phyloP scores from a whole-genome alignment of 441 rosid genomes.

The Eutrema salsugineum region DNA sequence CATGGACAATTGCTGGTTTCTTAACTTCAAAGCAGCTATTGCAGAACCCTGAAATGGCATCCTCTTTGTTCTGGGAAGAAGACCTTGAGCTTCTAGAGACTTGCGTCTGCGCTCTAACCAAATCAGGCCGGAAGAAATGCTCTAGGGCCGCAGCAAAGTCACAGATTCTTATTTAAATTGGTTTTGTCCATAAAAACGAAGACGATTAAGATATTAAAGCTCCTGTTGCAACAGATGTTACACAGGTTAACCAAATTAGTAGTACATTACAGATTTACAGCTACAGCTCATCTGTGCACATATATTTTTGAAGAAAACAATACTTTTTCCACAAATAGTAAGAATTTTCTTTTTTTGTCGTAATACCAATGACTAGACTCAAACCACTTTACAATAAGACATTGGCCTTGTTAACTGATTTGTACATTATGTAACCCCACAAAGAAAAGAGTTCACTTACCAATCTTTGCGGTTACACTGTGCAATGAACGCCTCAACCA shows the following conservation, averaged over 20 bases:
- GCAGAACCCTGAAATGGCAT: conserved; percentile 77
- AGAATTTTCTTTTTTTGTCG: neutral
- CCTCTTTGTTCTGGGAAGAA: conserved; percentile 78
- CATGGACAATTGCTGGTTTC: conserved; percentile 92
- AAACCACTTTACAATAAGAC: neutral
- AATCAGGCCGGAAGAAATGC: conserved; percentile 70
- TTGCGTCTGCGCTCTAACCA: conserved; percentile 78
- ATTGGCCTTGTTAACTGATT: no score
- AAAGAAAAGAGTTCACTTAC: no score
- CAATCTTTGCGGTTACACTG: no score
- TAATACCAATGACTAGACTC: no score
- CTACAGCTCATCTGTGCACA: neutral
- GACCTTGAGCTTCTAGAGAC: conserved; percentile 85
- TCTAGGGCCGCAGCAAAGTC: conserved; percentile 87
- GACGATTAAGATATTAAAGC: neutral
- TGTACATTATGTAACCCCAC: no score
- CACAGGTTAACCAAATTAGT: conserved; percentile 2
- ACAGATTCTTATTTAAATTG: conserved; percentile 76
- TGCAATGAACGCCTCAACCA: no score
- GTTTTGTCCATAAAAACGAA: neutral
- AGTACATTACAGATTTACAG: no score
- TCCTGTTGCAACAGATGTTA: conserved; percentile 4
- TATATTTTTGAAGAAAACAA: neutral
- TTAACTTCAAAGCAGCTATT: conserved; percentile 67
- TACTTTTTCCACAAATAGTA: neutral